phyloP scores from a whole-genome alignment of 805 yeast genomes.

The Tetrapisispora arboricola region DNA sequence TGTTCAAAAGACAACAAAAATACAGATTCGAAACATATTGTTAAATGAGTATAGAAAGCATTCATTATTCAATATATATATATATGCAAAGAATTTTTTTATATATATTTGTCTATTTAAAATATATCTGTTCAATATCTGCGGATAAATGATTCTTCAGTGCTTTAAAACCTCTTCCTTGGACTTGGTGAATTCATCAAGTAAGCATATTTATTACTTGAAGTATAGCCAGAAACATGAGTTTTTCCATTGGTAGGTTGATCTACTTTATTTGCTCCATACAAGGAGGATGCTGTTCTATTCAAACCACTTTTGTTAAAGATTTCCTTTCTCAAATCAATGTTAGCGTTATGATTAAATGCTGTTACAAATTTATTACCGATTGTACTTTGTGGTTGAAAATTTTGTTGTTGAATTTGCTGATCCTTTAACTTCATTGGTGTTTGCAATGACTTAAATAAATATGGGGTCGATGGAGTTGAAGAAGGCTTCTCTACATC shows the following conservation, averaged over 20 bases:
- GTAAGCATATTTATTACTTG: constrained; percentile 28
- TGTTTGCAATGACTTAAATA: constrained; percentile 23
- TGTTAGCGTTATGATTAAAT: constrained; percentile 7
- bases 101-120: not conserved
- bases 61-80: not conserved
- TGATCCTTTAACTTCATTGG: constrained; percentile 14
- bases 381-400: not conserved
- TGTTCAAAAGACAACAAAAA: not conserved
- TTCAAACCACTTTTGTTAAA: not conserved
- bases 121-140: no score
- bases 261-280: not conserved
- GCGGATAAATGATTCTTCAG: no score
- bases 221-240: constrained; percentile 21
- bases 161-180: constrained; percentile 10
- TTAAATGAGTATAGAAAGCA: no score
- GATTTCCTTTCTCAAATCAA: constrained; percentile 7
- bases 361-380: constrained; percentile 20
- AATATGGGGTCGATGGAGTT: constrained; percentile 11
- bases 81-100: not conserved
- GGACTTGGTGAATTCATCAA: constrained; percentile 28
- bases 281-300: not conserved
- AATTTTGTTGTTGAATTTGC: not conserved
- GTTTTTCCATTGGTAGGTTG: not conserved
- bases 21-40: no score
- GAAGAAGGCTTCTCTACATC: not conserved